Percentiles rank a stretch among this genome's conserved stretches.
These are phyloP conservation scores for Colletotrichum cordylinicola DNA, from an alignment of 2,329 filamentous ascomycete species.

Conservation along the genomic window DNA sequence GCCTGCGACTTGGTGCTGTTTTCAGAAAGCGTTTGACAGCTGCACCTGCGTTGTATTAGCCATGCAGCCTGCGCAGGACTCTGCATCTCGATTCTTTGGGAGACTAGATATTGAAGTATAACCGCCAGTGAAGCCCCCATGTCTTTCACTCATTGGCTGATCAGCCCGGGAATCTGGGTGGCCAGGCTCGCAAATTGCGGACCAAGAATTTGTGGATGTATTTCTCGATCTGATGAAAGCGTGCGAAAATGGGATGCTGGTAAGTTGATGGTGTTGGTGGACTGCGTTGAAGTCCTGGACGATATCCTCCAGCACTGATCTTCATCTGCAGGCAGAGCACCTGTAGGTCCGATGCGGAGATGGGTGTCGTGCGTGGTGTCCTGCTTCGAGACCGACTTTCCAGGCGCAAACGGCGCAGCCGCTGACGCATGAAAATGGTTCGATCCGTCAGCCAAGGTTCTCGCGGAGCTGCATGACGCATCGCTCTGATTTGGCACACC, in stretches of 20 bases:
- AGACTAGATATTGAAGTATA: neutral
- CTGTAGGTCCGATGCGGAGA: neutral
- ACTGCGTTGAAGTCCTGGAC: neutral
- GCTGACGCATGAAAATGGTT: neutral
- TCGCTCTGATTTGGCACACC: neutral
- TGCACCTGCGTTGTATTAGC: neutral
- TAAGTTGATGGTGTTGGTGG: neutral
- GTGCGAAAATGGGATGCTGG: neutral
- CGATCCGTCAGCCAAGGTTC: neutral
- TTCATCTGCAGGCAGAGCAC: neutral
- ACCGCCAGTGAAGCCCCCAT: neutral
- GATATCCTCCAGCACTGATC: neutral
- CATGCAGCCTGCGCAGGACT: neutral
- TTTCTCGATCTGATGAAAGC: neutral
- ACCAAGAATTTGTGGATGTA: neutral
- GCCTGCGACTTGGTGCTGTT: neutral
- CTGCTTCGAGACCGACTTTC: neutral
- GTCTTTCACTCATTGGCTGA: neutral
- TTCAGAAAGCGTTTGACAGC: neutral
- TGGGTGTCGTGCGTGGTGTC: neutral
- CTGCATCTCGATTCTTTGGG: neutral
- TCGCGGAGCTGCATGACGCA: neutral
- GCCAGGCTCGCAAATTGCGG: neutral
- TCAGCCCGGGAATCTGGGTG: neutral
- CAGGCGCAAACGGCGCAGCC: neutral